Percentiles rank a stretch among this genome's conserved stretches.
Conservation (phyloP, 179 eudicot species). For the Camellia oleifera region DNA sequence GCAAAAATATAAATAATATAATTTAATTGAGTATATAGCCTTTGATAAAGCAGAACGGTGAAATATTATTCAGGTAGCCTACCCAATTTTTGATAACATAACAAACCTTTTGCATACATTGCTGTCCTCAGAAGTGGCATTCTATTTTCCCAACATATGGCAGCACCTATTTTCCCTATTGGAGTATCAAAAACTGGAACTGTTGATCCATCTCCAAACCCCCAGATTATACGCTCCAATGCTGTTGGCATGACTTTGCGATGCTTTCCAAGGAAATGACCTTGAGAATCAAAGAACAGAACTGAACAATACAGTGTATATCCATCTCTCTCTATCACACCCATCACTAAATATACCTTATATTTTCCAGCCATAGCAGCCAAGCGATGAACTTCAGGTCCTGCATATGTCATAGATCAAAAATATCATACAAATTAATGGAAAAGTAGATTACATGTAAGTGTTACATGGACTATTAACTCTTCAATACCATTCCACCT, state of each 20-base stretch:
- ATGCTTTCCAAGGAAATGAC: conserved; percentile 89
- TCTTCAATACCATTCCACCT: too few relatives aligned
- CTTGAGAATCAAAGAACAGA: conserved; percentile 85
- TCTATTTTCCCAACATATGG: conserved; percentile 93
- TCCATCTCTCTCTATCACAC: conserved; percentile 90
- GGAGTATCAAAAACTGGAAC: conserved; percentile 92
- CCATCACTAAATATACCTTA: conserved; percentile 81
- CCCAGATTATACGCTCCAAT: conserved; percentile 90
- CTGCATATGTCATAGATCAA: conserved; percentile 31
- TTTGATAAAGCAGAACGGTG: too few relatives aligned
- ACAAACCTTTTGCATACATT: conserved; percentile 88
- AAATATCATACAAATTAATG: neutral
- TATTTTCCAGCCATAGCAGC: conserved; percentile 96
- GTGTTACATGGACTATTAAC: too few relatives aligned
- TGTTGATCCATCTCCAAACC: conserved; percentile 96
- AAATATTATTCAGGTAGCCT: too few relatives aligned
- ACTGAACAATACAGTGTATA: conserved; percentile 90
- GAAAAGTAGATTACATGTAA: neutral
- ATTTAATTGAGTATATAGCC: too few relatives aligned
- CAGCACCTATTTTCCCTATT: conserved; percentile 88
- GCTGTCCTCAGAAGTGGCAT: conserved; percentile 96
- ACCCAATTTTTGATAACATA: neutral
- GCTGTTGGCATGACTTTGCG: conserved; percentile 96
- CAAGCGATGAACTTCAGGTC: conserved; percentile 89
- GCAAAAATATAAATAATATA: too few relatives aligned